These are phyloP conservation scores for Podaxis sp. DNA, from an alignment of 768 basidiomycete species.

Conservation along the genomic window DNA sequence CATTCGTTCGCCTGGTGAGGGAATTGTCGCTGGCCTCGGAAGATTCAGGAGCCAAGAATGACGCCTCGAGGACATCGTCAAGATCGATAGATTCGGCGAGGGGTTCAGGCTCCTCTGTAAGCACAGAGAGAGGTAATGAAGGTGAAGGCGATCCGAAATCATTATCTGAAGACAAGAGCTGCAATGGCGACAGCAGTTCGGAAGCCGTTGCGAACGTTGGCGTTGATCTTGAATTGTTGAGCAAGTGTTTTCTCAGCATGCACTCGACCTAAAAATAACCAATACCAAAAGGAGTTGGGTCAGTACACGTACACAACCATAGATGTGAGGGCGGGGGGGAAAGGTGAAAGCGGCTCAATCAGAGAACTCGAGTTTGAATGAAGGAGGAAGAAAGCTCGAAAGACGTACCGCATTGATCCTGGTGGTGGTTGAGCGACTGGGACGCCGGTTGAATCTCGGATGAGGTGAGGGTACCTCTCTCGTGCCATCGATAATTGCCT, in stretches of 20 bases:
- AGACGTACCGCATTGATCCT: slow-evolving; percentile 26
- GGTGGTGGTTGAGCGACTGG: slow-evolving; percentile 11
- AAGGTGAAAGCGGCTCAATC: slow-evolving; percentile 13
- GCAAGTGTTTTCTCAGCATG: slow-evolving; percentile 32
- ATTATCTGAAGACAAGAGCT: slow-evolving; percentile 10
- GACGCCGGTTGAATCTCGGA: slow-evolving; percentile 36
- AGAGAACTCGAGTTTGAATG: slow-evolving; percentile 2
- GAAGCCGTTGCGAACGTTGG: slow-evolving; percentile 20
- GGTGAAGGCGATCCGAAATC: slow-evolving; percentile 12
- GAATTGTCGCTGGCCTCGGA: slow-evolving; percentile 14
- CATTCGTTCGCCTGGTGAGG: neutral
- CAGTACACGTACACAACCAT: slow-evolving; percentile 14
- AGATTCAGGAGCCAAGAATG: slow-evolving; percentile 63
- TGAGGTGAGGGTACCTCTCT: slow-evolving; percentile 50
- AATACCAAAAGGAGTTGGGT: slow-evolving; percentile 14
- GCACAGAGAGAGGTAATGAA: slow-evolving; percentile 10
- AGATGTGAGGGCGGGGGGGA: slow-evolving; percentile 1
- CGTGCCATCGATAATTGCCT: slow-evolving; percentile 45
- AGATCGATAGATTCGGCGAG: slow-evolving; percentile 56
- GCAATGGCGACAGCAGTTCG: slow-evolving; percentile 9
- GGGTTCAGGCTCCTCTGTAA: slow-evolving; percentile 32
- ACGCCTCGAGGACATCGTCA: slow-evolving; percentile 75
- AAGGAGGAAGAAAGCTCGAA: neutral
- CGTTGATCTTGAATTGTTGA: slow-evolving; percentile 22
- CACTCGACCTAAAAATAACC: slow-evolving; percentile 33